Percentiles rank a stretch among this genome's conserved stretches.
These are phyloP conservation scores for Lumnitzera racemosa DNA, from an alignment of 345 rosid genomes.

Conservation along the genomic window DNA sequence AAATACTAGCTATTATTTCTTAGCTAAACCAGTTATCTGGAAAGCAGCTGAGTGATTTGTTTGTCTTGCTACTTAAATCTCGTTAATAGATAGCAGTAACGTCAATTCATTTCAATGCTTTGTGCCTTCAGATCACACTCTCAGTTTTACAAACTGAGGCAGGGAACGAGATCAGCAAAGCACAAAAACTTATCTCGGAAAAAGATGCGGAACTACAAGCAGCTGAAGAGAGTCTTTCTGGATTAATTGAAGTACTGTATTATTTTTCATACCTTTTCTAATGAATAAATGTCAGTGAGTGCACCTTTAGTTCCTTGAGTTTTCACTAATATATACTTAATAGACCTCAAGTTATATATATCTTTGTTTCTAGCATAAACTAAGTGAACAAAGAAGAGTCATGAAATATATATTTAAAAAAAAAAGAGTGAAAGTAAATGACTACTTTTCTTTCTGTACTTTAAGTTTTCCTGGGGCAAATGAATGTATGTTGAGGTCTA, in stretches of 20 bases:
- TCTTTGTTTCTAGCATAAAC: neutral
- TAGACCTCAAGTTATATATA: too few relatives aligned
- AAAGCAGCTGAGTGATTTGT: too few relatives aligned
- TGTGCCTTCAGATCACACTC: constrained; percentile 41
- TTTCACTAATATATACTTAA: neutral
- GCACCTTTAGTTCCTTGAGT: neutral
- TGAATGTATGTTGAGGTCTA: too few relatives aligned
- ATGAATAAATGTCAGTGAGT: neutral
- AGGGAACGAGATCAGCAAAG: constrained; percentile 66
- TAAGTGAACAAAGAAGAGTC: neutral
- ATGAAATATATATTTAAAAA: neutral
- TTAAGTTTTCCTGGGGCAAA: too few relatives aligned
- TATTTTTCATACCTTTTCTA: constrained; percentile 1
- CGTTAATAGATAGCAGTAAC: neutral
- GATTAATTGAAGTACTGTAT: constrained; percentile 59
- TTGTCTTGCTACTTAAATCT: too few relatives aligned
- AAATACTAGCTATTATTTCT: too few relatives aligned
- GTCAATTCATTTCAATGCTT: neutral
- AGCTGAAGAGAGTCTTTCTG: constrained; percentile 79
- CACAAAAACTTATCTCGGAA: constrained; percentile 54
- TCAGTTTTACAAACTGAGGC: constrained; percentile 61
- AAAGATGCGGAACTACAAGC: constrained; percentile 70
- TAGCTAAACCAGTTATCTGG: too few relatives aligned
- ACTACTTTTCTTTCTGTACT: too few relatives aligned
- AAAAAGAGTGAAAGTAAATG: too few relatives aligned